These are phyloP conservation scores for Allium sativum DNA, from an alignment of 106 monocot species.

Conservation along the genomic window DNA sequence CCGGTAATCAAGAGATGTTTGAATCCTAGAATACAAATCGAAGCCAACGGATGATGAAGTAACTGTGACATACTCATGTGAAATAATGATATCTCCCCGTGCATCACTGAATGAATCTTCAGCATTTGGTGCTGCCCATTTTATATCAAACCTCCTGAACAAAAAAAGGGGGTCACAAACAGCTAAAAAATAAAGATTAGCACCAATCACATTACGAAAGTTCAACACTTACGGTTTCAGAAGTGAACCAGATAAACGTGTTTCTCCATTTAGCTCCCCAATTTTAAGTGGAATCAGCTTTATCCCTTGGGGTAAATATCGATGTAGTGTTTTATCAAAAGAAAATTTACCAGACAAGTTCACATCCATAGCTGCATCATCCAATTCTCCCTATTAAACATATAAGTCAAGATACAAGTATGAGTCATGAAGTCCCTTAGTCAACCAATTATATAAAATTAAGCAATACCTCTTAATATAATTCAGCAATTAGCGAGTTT, in stretches of 20 bases:
- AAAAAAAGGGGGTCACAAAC: background rate
- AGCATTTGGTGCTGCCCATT: constrained; percentile 95
- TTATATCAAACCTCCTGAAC: constrained; percentile 96
- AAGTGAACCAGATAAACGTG: constrained; percentile 82
- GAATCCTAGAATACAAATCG: constrained; percentile 69
- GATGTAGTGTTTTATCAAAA: constrained; percentile 69
- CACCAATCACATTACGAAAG: background rate
- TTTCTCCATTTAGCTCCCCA: constrained; percentile 92
- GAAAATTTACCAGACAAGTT: constrained; percentile 78
- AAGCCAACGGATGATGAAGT: constrained; percentile 83
- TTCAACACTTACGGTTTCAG: constrained; percentile 66
- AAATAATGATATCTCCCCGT: constrained; percentile 86
- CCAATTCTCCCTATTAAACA: too few species aligned
- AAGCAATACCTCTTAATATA: too few species aligned
- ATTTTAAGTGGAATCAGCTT: constrained; percentile 67
- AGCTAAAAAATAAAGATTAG: background rate
- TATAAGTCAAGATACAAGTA: too few species aligned
- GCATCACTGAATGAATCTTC: constrained; percentile 94
- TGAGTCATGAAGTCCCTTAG: too few species aligned
- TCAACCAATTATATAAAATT: too few species aligned
- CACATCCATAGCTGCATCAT: constrained; percentile 1
- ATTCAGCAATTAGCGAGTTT: too few species aligned
- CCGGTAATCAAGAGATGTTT: constrained; percentile 59
- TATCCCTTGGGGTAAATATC: constrained; percentile 54
- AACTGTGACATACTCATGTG: constrained; percentile 61